A percentile compares a stretch with the other conserved stretches of the same genome.
These are phyloP conservation scores for Neurospora sp. DNA, from an alignment of 495 filamentous ascomycete species.

Conservation along the genomic window DNA sequence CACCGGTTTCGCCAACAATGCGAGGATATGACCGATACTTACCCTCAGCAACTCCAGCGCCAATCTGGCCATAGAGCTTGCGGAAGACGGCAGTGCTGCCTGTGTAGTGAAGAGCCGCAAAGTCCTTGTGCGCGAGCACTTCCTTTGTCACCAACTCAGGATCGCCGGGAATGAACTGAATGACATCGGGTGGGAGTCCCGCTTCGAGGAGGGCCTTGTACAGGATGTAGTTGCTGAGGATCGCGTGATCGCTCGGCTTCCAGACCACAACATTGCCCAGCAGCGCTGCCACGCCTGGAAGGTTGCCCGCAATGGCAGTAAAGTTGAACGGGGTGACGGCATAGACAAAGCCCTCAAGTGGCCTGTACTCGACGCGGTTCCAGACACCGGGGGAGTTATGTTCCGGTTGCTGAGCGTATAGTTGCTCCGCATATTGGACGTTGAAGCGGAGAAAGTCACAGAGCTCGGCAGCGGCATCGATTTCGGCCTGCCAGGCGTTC, in stretches of 20 bases:
- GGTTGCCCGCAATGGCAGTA: constrained; percentile 74
- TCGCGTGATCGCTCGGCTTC: constrained; percentile 75
- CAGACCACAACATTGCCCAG: constrained; percentile 83
- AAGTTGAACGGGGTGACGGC: constrained; percentile 85
- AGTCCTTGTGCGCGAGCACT: constrained; percentile 57
- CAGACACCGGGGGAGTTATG: constrained; percentile 70
- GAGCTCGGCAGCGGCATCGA: constrained; percentile 86
- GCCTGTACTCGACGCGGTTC: constrained; percentile 76
- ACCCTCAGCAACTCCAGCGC: constrained; percentile 55
- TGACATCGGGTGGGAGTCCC: constrained; percentile 67
- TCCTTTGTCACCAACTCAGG: constrained; percentile 61
- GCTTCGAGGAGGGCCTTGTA: constrained; percentile 84
- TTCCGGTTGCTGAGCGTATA: constrained; percentile 73
- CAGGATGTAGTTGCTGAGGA: constrained; percentile 64
- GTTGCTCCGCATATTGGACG: constrained; percentile 77
- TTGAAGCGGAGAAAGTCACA: constrained; percentile 88
- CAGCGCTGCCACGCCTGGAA: constrained; percentile 62
- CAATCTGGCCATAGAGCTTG: constrained; percentile 60
- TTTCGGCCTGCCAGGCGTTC: constrained; percentile 95
- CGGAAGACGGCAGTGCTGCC: constrained; percentile 77
- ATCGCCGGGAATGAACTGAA: constrained; percentile 76
- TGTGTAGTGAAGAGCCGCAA: constrained; percentile 72
- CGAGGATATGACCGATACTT: constrained; percentile 67
- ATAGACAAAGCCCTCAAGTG: constrained; percentile 82
- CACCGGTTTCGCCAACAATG: constrained; percentile 78